Conservation (phyloP, 345 rosid species). For the Bruguiera gymnorhiza region DNA sequence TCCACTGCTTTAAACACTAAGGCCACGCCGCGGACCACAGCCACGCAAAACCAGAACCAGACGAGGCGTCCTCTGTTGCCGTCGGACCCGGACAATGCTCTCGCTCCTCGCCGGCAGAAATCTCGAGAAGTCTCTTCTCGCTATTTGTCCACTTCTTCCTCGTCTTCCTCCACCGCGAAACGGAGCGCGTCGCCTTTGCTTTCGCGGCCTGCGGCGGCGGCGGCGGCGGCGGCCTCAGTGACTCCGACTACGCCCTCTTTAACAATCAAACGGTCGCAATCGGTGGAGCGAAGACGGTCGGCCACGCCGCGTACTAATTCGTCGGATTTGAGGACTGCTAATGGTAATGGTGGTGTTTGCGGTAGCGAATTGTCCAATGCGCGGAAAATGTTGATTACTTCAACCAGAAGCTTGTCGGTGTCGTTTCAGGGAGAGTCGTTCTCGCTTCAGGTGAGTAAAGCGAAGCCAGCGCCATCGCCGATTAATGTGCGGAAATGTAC, state of each 20-base stretch:
- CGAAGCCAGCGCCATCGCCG: slow-evolving; percentile 63
- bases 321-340: slow-evolving; percentile 36
- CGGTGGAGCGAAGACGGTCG: slow-evolving; percentile 63
- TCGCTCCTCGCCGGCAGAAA: slow-evolving; percentile 55
- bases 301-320: slow-evolving; percentile 46
- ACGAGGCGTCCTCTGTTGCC: slow-evolving; percentile 59
- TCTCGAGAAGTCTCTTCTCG: slow-evolving; percentile 81
- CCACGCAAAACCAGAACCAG: slow-evolving; percentile 29
- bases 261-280: slow-evolving; percentile 50
- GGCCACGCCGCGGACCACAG: slow-evolving; percentile 17
- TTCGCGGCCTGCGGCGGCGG: slow-evolving; percentile 31
- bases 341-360: slow-evolving; percentile 17
- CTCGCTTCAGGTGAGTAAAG: slow-evolving; percentile 66
- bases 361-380: slow-evolving; percentile 43
- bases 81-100: slow-evolving; percentile 64
- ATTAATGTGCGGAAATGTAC: slow-evolving; percentile 52
- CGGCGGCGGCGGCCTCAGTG: slow-evolving; percentile 16
- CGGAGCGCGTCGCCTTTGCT: slow-evolving; percentile 62
- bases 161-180: slow-evolving; percentile 25
- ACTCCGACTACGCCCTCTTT: slow-evolving; percentile 32
- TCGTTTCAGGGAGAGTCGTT: slow-evolving; percentile 86
- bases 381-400: slow-evolving; percentile 63
- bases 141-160: slow-evolving; percentile 47
- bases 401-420: slow-evolving; percentile 72
- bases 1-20: slow-evolving; percentile 49